Base-by-base conservation (phyloP, 2,329 filamentous ascomycete species). In the Xylariaceae sp. region DNA sequence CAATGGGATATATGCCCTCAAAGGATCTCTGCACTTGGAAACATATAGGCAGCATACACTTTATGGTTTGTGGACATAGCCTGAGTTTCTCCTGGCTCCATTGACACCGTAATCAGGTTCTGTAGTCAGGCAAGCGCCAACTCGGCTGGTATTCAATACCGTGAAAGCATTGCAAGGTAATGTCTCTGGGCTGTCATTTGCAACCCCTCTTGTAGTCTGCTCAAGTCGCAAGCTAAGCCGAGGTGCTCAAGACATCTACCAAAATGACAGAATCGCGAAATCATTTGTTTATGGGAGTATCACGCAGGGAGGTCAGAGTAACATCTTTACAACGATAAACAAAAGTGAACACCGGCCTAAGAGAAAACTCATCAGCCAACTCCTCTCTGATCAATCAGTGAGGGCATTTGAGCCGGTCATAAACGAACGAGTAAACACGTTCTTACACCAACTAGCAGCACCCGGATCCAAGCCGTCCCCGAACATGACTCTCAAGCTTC, bases 81-180 rank as follows among this genome's bases (percentile, higher is more conserved):
- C 8, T 29, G 14, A 14, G 8, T 8, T 29, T 29, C 25, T 8
- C 8, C 8, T 8, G 25, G 25, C 14, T 29, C 14, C 8, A 29
- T 14, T 29, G 25, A 29, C 10, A 35, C 14, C 5, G 16, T 40
- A 2, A 14, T 38, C 5, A 50, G 47, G 53, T 4, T 22, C 39
- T 14, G 47, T 52, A 22, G 22, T 54, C 17, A 43, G 49, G 8
- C 37, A 49, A 16, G 49, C 47, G 4, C 55, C 53, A 3, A 42
- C 54, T 32, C 48, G 44, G 12, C 42, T 55, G 4, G 42, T 55
- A 3, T 55, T 57, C 38, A 55, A 52, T 27, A 48, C 55, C 3
- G 35, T 29, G 3, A 45, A 42, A 3, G 50, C 52, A 23, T 20
- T 54, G 2, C 36, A 40, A 46, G 43, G 49, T 49, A 48, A 16